These are phyloP conservation scores for Plantago lanceolata DNA, from an alignment of 305 asterid genomes.

Conservation along the genomic window DNA sequence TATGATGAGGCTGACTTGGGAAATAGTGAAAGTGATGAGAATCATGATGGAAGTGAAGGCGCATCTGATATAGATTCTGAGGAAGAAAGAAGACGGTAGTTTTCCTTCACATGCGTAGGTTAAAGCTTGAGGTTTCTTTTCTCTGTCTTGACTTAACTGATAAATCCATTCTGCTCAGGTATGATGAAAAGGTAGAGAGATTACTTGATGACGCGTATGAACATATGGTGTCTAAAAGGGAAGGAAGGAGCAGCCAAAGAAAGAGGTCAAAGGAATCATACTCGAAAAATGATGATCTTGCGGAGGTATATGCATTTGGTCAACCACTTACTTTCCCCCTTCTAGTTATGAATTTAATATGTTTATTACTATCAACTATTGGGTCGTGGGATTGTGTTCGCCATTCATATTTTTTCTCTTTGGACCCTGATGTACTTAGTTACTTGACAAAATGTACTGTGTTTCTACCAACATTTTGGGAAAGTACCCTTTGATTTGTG, in stretches of 20 bases:
- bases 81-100: constrained; percentile 70
- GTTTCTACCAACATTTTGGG: background rate
- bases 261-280: constrained; percentile 65
- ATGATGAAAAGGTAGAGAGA: constrained; percentile 61
- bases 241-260: constrained; percentile 81
- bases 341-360: background rate
- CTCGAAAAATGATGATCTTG: constrained; percentile 42
- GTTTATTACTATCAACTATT: too few species aligned
- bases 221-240: constrained; percentile 55
- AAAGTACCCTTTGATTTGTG: too few species aligned
- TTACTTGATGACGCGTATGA: constrained; percentile 83
- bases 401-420: too few species aligned
- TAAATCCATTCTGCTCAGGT: constrained; percentile 36
- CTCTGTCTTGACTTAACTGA: too few species aligned
- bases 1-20: constrained; percentile 46
- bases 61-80: constrained; percentile 71
- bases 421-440: background rate
- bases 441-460: background rate
- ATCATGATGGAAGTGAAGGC: constrained; percentile 38
- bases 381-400: too few species aligned
- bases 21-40: constrained; percentile 54
- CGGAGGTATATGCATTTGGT: constrained; percentile 44
- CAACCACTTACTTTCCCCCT: background rate
- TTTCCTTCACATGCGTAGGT: constrained; percentile 6
- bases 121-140: background rate